Percentiles rank a stretch among this genome's conserved stretches.
Conservation (phyloP, 176 grass and related monocot species). For the Aegilops longissima region DNA sequence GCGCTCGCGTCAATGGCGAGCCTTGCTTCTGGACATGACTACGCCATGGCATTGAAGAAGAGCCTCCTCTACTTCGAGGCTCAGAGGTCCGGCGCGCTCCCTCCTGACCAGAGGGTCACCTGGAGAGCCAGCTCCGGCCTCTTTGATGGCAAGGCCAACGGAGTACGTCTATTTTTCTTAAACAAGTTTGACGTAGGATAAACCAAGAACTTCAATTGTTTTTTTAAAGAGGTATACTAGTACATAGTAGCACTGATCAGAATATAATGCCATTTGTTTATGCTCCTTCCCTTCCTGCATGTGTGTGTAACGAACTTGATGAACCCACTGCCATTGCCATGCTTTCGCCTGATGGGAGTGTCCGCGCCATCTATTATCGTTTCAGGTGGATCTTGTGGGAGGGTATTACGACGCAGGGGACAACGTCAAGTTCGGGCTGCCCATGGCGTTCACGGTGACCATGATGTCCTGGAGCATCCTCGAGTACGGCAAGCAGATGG, state of each 20-base stretch:
- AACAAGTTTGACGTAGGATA: no score
- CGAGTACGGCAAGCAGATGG: slow-evolving; percentile 88
- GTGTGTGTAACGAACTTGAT: background rate
- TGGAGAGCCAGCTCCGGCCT: slow-evolving; percentile 89
- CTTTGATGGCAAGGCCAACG: slow-evolving; percentile 79
- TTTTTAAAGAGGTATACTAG: no score
- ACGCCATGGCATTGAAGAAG: slow-evolving; percentile 71
- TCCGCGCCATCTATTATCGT: background rate
- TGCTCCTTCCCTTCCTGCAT: background rate
- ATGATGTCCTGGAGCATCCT: slow-evolving; percentile 95
- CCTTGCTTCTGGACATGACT: slow-evolving; percentile 64
- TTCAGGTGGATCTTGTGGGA: slow-evolving; percentile 85
- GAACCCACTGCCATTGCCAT: background rate
- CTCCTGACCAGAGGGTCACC: slow-evolving; percentile 64
- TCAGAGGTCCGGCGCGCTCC: slow-evolving; percentile 78
- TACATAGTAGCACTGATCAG: background rate
- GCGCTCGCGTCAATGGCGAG: slow-evolving; percentile 22
- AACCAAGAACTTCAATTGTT: no score
- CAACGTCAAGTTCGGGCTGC: slow-evolving; percentile 91
- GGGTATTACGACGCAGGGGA: slow-evolving; percentile 93
- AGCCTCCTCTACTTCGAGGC: slow-evolving; percentile 94
- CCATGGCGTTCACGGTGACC: slow-evolving; percentile 95
- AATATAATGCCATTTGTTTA: background rate
- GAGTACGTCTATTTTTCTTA: slow-evolving; percentile 35
- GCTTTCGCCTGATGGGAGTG: background rate